Evolutionary conservation across 2,329 filamentous ascomycete species (phyloP).

Genomic region (Fusarium nematophilum): DNA sequence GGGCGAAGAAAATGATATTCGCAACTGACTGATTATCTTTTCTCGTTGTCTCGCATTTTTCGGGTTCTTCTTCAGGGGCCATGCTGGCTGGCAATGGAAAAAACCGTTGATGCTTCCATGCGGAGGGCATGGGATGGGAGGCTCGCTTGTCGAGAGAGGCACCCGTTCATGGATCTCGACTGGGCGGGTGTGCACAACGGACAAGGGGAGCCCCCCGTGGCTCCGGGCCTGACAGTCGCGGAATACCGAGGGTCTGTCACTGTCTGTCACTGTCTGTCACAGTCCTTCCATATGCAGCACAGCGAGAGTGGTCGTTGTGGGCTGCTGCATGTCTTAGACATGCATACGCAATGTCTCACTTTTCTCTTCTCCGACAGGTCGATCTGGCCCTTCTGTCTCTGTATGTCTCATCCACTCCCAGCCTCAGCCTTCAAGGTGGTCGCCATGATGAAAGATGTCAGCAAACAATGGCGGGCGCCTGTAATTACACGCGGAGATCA

Average conservation of each 20-base stretch:
- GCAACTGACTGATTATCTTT: constrained; percentile 32
- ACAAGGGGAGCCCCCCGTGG: background rate
- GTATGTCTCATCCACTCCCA: constrained; percentile 39
- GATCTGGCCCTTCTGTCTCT: constrained; percentile 44
- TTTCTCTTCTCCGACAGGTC: constrained; percentile 49
- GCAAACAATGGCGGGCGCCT: constrained; percentile 7
- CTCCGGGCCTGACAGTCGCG: background rate
- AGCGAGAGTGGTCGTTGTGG: constrained; percentile 39
- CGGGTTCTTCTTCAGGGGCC: constrained; percentile 17
- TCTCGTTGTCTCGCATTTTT: constrained; percentile 14
- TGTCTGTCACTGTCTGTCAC: constrained; percentile 8
- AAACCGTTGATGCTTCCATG: constrained; percentile 16
- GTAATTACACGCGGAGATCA: background rate
- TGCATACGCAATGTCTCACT: constrained; percentile 53
- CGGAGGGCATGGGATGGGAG: constrained; percentile 7
- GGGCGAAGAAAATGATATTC: constrained; percentile 18
- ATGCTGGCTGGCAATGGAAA: constrained; percentile 20
- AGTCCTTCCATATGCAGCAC: constrained; percentile 33
- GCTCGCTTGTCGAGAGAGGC: constrained; percentile 19
- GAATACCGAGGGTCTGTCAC: constrained; percentile 6
- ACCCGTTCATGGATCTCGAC: constrained; percentile 1
- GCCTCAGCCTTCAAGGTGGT: constrained; percentile 18
- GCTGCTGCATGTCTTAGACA: constrained; percentile 50
- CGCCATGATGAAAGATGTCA: constrained; percentile 19
- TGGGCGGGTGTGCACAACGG: constrained; percentile 15